Conservation (phyloP, 208 protist species). For the Angomonas desouzai region DNA sequence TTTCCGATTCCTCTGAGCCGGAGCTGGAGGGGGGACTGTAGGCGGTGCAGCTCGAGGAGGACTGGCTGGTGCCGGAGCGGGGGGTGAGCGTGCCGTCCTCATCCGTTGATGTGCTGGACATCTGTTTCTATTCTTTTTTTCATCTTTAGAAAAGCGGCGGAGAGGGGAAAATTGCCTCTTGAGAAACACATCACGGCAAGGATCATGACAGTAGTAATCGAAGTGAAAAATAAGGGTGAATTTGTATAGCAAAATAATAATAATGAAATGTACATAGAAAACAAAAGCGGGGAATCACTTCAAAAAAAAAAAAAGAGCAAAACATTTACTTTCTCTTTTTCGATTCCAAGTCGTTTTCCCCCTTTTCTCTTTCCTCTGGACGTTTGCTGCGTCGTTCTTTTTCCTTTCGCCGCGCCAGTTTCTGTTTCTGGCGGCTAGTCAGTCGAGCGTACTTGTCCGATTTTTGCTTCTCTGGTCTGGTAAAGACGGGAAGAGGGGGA, state of each 20-base stretch:
- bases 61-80: neutral
- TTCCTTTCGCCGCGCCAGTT: slow-evolving; percentile 1
- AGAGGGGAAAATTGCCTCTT: too few species aligned
- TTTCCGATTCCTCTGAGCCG: neutral
- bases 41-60: neutral
- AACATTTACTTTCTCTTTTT: too few species aligned
- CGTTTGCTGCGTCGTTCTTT: neutral
- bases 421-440: neutral
- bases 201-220: too few species aligned
- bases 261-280: too few species aligned
- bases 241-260: too few species aligned
- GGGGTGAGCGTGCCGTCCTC: neutral
- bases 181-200: too few species aligned
- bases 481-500: slow-evolving; percentile 2
- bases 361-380: too few species aligned
- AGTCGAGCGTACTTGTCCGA: neutral
- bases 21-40: neutral
- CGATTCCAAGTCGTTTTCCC: too few species aligned
- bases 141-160: neutral
- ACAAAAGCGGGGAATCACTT: too few species aligned
- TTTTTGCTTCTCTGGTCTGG: neutral
- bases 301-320: too few species aligned
- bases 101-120: neutral
- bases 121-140: neutral
- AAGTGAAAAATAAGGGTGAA: too few species aligned